These are phyloP conservation scores for Talaromyces adpressus DNA, from an alignment of 495 filamentous ascomycete species.

Conservation along the genomic window DNA sequence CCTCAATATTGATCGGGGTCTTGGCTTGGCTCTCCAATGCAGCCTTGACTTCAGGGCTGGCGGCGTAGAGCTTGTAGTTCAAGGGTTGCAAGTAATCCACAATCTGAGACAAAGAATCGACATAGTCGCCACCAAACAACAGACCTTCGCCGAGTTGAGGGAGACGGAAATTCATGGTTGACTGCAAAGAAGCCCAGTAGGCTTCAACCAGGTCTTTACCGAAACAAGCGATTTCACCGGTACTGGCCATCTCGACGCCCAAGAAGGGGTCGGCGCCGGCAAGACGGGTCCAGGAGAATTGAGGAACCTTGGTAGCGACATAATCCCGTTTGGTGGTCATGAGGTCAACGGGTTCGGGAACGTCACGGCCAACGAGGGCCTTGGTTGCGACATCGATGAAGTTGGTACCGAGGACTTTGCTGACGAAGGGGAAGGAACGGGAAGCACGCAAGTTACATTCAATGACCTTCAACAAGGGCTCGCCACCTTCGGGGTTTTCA, in stretches of 20 bases:
- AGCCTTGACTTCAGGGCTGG: slow-evolving; percentile 69
- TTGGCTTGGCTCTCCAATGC: slow-evolving; percentile 68
- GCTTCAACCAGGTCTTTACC: slow-evolving; percentile 92
- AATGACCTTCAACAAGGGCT: slow-evolving; percentile 83
- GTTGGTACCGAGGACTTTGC: slow-evolving; percentile 93
- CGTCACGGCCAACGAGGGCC: slow-evolving; percentile 78
- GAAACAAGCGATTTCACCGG: slow-evolving; percentile 97
- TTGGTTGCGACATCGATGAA: slow-evolving; percentile 96
- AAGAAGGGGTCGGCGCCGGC: slow-evolving; percentile 96
- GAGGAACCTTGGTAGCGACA: slow-evolving; percentile 92
- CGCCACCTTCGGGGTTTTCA: slow-evolving; percentile 52
- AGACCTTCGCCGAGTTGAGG: slow-evolving; percentile 90
- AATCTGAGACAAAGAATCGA: slow-evolving; percentile 61
- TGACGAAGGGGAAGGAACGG: slow-evolving; percentile 94
- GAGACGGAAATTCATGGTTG: slow-evolving; percentile 97
- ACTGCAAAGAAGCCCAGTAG: slow-evolving; percentile 94
- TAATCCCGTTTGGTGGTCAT: slow-evolving; percentile 88
- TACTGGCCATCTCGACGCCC: slow-evolving; percentile 95
- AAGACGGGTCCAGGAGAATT: slow-evolving; percentile 98
- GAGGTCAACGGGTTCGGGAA: slow-evolving; percentile 79
- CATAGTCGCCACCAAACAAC: slow-evolving; percentile 81
- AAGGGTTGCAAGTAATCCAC: slow-evolving; percentile 81
- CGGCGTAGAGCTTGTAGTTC: slow-evolving; percentile 89
- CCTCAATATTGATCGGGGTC: slow-evolving; percentile 63
- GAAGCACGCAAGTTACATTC: slow-evolving; percentile 98